Evolutionary conservation across 2,329 filamentous ascomycete species (phyloP).

Genomic region (Aspergillus awamori): DNA sequence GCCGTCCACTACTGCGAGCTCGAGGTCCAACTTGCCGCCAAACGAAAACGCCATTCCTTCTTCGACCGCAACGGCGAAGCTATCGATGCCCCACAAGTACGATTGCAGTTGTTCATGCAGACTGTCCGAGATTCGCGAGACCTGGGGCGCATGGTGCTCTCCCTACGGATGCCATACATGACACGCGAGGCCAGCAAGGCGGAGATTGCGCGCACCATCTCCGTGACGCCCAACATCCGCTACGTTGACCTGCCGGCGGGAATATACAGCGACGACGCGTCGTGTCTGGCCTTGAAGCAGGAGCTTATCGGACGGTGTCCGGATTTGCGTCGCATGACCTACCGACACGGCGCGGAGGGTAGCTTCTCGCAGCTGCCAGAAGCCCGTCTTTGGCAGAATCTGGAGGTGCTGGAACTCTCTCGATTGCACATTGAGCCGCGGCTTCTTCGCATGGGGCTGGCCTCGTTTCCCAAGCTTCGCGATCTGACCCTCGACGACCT

Average conservation of each 20-base stretch:
- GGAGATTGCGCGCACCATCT: constrained; percentile 81
- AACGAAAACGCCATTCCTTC: constrained; percentile 72
- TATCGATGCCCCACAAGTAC: constrained; percentile 74
- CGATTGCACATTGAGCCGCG: constrained; percentile 41
- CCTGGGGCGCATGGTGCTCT: constrained; percentile 71
- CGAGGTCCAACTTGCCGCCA: constrained; percentile 78
- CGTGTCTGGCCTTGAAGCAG: constrained; percentile 74
- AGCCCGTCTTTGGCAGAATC: constrained; percentile 49
- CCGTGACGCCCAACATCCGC: constrained; percentile 78
- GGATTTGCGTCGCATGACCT: constrained; percentile 86
- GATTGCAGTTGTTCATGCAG: constrained; percentile 77
- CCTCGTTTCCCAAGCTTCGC: constrained; percentile 66
- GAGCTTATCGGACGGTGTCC: constrained; percentile 83
- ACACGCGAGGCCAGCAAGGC: constrained; percentile 83
- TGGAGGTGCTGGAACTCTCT: constrained; percentile 47
- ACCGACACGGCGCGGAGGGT: constrained; percentile 74
- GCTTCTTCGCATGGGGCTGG: constrained; percentile 69
- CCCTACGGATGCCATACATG: constrained; percentile 93
- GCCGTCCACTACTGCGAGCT: constrained; percentile 91
- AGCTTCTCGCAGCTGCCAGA: constrained; percentile 71
- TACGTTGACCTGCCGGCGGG: constrained; percentile 92
- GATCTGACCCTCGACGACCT: constrained; percentile 76
- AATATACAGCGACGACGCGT: constrained; percentile 77
- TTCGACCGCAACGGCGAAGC: constrained; percentile 78
- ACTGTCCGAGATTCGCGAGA: constrained; percentile 77